Base-by-base conservation (phyloP, 1,284 basidiomycete species). In the Mycosarcoma mackinlayi region DNA sequence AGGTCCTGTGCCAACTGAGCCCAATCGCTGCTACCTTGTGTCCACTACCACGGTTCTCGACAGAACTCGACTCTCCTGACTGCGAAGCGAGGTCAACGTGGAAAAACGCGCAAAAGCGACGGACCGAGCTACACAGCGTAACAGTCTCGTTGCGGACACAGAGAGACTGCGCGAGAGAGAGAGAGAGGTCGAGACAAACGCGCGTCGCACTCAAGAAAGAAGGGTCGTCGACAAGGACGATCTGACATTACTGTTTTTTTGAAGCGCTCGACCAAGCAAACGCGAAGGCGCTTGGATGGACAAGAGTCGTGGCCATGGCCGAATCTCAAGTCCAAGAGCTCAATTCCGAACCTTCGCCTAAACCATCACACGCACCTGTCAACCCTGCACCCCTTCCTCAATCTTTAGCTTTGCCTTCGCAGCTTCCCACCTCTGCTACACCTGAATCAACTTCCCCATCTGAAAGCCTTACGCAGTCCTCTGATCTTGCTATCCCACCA, bases 291-390 rank as follows among this genome's bases (percentile, higher is more conserved):
- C 30, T 30, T 34, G 59, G 52, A 47, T 48, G 47, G 27, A 30
- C 35, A 14, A 14, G n/a, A 18, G 25, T 27, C 41, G 13, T 19
- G 25, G 61, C 54, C 49, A 66, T 66, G 63, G 38, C 45, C 21
- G 24, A 51, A 30, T 31, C 41, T 41, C 57, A 66, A 30, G 28
- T 38, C 52, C 56, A 47, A 38, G 48, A 40, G 35, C 52, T 37
- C 30, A 23, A n/a, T 47, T 52, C 63, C 51, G 37, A 55, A 31
- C 52, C 52, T 59, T 66, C 48, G 23, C 62, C 47, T 23, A 35
- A 47, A 23, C 42, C 51, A 59, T 49, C 51, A 51, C 63, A 47
- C 44, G 44, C 42, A 52, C 45, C 47, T 19, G 30, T 37, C 28
- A 11, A 27, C 10, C 5, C 33, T 18, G 47, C 52, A 59, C 52